A percentile compares a stretch with the other conserved stretches of the same genome.
Conservation (phyloP, 2,329 filamentous ascomycete genomes). For the Metarhizium rileyi region DNA sequence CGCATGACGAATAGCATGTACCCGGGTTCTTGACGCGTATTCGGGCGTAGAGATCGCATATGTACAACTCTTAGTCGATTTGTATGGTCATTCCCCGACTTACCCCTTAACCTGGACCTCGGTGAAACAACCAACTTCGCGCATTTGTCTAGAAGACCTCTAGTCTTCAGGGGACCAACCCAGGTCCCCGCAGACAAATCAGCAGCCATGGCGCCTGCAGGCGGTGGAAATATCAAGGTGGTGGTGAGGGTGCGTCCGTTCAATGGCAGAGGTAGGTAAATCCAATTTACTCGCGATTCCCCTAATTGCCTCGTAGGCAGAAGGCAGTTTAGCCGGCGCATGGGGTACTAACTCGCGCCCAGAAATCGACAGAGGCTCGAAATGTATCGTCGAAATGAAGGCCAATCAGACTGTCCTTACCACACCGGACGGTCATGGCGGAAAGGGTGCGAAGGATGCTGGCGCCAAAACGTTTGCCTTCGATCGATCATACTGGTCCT, state of each 20-base stretch:
- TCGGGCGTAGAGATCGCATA: background rate
- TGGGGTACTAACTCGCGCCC: slow-evolving; percentile 13
- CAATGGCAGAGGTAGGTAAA: slow-evolving; percentile 72
- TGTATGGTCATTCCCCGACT: background rate
- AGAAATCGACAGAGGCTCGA: slow-evolving; percentile 86
- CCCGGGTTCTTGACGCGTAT: slow-evolving; percentile 8
- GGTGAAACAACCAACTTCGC: slow-evolving; percentile 9
- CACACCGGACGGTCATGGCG: slow-evolving; percentile 53
- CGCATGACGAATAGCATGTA: slow-evolving; percentile 9
- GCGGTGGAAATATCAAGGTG: slow-evolving; percentile 98
- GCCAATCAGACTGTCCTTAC: slow-evolving; percentile 79
- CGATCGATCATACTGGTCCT: slow-evolving; percentile 97
- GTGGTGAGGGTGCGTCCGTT: slow-evolving; percentile 95
- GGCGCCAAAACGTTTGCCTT: slow-evolving; percentile 85
- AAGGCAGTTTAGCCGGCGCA: background rate
- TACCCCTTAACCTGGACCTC: background rate
- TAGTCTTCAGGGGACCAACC: slow-evolving; percentile 22
- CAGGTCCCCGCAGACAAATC: slow-evolving; percentile 24
- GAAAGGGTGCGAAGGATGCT: slow-evolving; percentile 60
- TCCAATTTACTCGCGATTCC: background rate
- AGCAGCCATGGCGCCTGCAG: slow-evolving; percentile 38
- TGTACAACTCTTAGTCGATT: background rate
- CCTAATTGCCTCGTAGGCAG: background rate
- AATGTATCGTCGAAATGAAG: slow-evolving; percentile 98
- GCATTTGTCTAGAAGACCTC: slow-evolving; percentile 17